Evolutionary conservation across 1,284 basidiomycete species (phyloP).

Genomic region (Veloboletus limbatus): DNA sequence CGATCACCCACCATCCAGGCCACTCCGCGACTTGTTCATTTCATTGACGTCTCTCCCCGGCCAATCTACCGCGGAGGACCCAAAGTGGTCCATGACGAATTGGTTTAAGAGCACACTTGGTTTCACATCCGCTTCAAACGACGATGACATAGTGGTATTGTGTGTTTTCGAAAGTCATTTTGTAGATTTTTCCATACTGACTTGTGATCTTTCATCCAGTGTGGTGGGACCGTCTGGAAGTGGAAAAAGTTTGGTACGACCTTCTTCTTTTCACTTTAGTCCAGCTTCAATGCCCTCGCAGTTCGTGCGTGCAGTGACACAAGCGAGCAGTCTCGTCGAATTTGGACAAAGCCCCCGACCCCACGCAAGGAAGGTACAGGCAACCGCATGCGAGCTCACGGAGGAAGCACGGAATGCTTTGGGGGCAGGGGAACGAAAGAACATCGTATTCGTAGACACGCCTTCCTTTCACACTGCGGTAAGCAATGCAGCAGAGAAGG

Average conservation of each 20-base stretch:
- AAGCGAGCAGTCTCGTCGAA: not conserved
- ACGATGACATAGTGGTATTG: conserved; percentile 24
- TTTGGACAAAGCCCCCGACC: not conserved
- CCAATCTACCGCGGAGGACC: no score
- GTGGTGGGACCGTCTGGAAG: conserved; percentile 21
- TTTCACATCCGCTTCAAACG: not conserved
- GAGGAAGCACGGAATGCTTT: not conserved
- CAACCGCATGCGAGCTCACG: conserved; percentile 15
- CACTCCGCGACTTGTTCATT: no score
- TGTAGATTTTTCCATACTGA: conserved; percentile 4
- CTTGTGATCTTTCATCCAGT: conserved; percentile 3
- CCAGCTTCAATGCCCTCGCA: not conserved
- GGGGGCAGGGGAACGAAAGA: not conserved
- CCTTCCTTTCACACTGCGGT: conserved; percentile 12
- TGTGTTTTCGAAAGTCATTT: conserved; percentile 1
- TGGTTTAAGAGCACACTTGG: not conserved
- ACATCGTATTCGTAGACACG: conserved; percentile 24
- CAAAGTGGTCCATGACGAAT: no score
- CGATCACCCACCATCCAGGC: no score
- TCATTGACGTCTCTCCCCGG: no score
- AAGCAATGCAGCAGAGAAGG: not conserved
- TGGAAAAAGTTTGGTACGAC: conserved; percentile 22
- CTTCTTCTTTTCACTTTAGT: not conserved
- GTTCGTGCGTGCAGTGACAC: conserved; percentile 14
- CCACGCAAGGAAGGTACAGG: not conserved